A percentile compares a stretch with the other conserved stretches of the same genome.
Evolutionary conservation across 2,329 filamentous ascomycete species (phyloP).

Genomic region (Fusarium veterinarium): DNA sequence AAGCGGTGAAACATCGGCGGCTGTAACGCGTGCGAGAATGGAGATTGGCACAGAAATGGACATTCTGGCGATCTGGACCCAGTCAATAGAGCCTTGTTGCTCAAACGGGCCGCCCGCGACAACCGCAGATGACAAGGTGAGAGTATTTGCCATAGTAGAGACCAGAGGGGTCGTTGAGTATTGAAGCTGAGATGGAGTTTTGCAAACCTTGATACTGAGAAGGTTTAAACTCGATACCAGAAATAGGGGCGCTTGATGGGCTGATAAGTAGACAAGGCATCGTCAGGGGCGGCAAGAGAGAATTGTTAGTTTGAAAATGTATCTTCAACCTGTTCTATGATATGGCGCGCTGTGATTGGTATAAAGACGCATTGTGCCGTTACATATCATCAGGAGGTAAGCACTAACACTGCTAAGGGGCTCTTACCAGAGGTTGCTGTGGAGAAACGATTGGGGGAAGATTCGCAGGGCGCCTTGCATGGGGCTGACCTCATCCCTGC

Average conservation of each 20-base stretch:
- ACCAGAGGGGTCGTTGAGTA: neutral
- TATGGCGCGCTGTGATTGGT: neutral
- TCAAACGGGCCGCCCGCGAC: accelerated
- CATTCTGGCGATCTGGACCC: neutral
- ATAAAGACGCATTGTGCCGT: accelerated
- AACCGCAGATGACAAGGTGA: accelerated
- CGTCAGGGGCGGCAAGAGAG: accelerated
- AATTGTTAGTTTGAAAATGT: accelerated
- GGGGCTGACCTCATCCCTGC: too few species aligned
- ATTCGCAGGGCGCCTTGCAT: too few species aligned
- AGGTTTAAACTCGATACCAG: neutral
- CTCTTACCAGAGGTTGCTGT: too few species aligned
- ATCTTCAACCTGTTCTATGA: neutral
- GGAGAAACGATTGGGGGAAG: too few species aligned
- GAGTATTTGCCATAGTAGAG: neutral
- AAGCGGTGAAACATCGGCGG: accelerated
- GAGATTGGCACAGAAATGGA: accelerated
- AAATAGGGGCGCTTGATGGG: accelerated
- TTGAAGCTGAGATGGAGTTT: accelerated
- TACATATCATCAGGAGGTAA: neutral
- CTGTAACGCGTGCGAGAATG: neutral
- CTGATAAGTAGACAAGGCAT: neutral
- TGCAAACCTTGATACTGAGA: neutral
- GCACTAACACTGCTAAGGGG: neutral
- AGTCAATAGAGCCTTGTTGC: neutral